These are phyloP conservation scores for Naganishia sp. DNA, from an alignment of 1,284 basidiomycete species.

Conservation along the genomic window DNA sequence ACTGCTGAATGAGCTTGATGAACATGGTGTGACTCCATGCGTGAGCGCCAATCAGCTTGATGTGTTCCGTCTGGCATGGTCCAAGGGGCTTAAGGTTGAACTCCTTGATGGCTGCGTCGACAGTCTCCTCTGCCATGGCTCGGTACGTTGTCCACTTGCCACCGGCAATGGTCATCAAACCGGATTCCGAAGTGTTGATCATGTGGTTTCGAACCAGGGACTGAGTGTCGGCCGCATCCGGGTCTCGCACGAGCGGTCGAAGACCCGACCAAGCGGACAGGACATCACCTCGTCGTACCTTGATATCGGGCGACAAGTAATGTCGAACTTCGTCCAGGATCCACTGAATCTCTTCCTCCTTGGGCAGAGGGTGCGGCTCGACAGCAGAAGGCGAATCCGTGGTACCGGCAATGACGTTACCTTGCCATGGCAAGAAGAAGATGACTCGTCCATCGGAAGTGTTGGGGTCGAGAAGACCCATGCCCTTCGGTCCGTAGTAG, in stretches of 20 bases:
- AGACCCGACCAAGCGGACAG: conserved; percentile 92
- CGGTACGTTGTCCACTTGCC: conserved; percentile 99
- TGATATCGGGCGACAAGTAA: conserved; percentile 89
- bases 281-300: conserved; percentile 94
- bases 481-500: conserved; percentile 92
- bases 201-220: conserved; percentile 92
- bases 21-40: conserved; percentile 97
- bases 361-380: conserved; percentile 75
- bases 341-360: conserved; percentile 95
- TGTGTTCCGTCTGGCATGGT: conserved; percentile 75
- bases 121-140: conserved; percentile 94
- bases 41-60: conserved; percentile 88
- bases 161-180: conserved; percentile 90
- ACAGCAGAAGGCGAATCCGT: conserved; percentile 84
- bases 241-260: conserved; percentile 84
- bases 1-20: conserved; percentile 89
- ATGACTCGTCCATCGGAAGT: conserved; percentile 97
- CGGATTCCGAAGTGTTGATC: conserved; percentile 78
- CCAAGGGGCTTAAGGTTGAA: conserved; percentile 65
- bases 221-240: conserved; percentile 76
- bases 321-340: conserved; percentile 81
- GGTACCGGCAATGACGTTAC: conserved; percentile 94
- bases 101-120: conserved; percentile 80
- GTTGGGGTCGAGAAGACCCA: conserved; percentile 93
- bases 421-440: conserved; percentile 99